Percentiles rank a stretch among this genome's conserved stretches.
phyloP scores from a whole-genome alignment of 371 early-diverging fungal species.

The Blakeslea trispora region DNA sequence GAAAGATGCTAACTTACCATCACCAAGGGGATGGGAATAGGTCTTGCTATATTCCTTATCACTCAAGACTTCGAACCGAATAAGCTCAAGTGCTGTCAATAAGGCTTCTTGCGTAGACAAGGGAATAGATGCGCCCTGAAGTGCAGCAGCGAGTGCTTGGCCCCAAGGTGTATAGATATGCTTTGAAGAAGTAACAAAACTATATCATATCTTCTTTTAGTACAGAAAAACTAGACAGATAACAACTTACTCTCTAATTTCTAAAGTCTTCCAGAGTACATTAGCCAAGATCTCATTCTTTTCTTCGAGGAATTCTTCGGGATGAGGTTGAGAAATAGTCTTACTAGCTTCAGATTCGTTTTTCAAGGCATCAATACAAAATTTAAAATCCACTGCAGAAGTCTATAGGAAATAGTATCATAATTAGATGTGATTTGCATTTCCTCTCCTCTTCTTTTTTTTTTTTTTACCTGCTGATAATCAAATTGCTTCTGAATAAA shows the following conservation, averaged over 20 bases:
- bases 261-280: slow-evolving; percentile 53
- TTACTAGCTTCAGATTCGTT: slow-evolving; percentile 42
- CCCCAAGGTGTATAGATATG: slow-evolving; percentile 55
- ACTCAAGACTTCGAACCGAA: slow-evolving; percentile 59
- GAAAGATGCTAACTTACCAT: too few species aligned
- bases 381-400: slow-evolving; percentile 37
- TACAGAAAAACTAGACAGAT: too few species aligned
- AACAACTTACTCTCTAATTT: slow-evolving; percentile 59
- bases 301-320: slow-evolving; percentile 35
- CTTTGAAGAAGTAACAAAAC: slow-evolving; percentile 50
- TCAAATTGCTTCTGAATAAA: slow-evolving; percentile 38
- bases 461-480: slow-evolving; percentile 31
- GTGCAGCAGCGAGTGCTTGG: slow-evolving; percentile 36
- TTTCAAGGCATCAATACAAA: slow-evolving; percentile 46
- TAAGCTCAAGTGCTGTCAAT: slow-evolving; percentile 61
- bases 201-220: slow-evolving; percentile 13
- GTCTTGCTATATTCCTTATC: slow-evolving; percentile 53
- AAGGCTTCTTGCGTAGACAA: slow-evolving; percentile 53
- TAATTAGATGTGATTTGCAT: too few species aligned
- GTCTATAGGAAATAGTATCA: too few species aligned
- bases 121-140: too few species aligned
- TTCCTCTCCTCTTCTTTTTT: too few species aligned
- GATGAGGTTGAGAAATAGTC: slow-evolving; percentile 33
- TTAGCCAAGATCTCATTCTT: slow-evolving; percentile 58
- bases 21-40: slow-evolving; percentile 46